Conservation (phyloP, 257 asterid genomes). For the Solanum neorickii region DNA sequence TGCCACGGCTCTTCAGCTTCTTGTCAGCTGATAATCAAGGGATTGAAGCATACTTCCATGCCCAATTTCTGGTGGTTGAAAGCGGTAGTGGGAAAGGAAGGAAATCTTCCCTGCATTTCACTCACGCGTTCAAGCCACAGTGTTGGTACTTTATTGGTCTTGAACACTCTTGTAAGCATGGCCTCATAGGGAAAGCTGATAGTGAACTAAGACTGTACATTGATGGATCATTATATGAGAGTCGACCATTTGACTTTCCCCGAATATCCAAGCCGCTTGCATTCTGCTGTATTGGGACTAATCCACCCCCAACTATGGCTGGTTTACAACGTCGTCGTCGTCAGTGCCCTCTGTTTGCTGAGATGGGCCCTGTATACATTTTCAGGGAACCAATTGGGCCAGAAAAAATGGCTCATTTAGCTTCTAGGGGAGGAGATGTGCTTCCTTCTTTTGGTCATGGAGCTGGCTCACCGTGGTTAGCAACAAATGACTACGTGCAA, state of each 20-base stretch:
- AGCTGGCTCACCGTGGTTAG: conserved; percentile 86
- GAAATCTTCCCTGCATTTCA: conserved; percentile 92
- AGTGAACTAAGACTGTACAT: conserved; percentile 84
- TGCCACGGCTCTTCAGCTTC: conserved; percentile 97
- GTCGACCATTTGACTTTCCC: conserved; percentile 92
- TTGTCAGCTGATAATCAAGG: conserved; percentile 97
- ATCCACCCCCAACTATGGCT: conserved; percentile 99
- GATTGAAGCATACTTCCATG: conserved; percentile 98
- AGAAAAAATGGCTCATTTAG: conserved; percentile 73
- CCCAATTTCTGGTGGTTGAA: conserved; percentile 94
- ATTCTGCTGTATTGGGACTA: conserved; percentile 96
- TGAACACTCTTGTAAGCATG: conserved; percentile 87
- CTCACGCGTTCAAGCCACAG: conserved; percentile 95
- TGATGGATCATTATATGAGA: conserved; percentile 84
- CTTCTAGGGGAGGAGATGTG: conserved; percentile 86
- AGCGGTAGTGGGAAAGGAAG: conserved; percentile 95
- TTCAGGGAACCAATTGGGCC: conserved; percentile 91
- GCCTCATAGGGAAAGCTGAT: conserved; percentile 90
- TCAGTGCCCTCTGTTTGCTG: conserved; percentile 97
- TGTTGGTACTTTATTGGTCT: conserved; percentile 97
- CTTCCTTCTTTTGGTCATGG: conserved; percentile 90
- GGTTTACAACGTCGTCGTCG: conserved; percentile 98
- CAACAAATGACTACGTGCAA: conserved; percentile 55
- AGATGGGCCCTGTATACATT: conserved; percentile 93
- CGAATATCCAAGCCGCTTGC: conserved; percentile 97